Conservation (phyloP, 129 eudicot species). For the Helichrysum umbraculigerum region DNA sequence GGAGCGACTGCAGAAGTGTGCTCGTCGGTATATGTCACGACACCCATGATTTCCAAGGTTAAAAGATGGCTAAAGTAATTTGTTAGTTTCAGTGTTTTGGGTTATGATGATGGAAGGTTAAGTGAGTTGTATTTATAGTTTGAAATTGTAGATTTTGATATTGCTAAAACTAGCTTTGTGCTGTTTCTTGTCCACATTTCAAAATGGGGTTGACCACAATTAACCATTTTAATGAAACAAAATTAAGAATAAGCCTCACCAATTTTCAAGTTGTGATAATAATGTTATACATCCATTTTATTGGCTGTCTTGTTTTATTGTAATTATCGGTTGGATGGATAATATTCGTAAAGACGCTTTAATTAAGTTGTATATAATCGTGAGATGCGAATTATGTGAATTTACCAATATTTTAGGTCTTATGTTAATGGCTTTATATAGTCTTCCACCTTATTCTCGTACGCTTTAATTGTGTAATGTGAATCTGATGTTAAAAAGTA, state of each 20-base stretch:
- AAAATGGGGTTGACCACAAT: background rate
- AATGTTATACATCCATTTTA: background rate
- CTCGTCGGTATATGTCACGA: slow-evolving; percentile 44
- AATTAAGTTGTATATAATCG: too few species aligned
- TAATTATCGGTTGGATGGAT: too few species aligned
- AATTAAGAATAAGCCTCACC: slow-evolving; percentile 11
- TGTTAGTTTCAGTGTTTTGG: slow-evolving; percentile 7
- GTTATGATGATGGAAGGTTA: slow-evolving; percentile 1
- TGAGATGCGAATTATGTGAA: too few species aligned
- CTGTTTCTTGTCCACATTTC: slow-evolving; percentile 18
- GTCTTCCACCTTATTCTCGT: too few species aligned
- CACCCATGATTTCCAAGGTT: slow-evolving; percentile 34
- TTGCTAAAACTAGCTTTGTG: slow-evolving; percentile 1
- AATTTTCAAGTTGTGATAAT: background rate
- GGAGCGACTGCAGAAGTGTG: slow-evolving; percentile 37
- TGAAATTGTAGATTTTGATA: background rate
- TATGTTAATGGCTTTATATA: too few species aligned
- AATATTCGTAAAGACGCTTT: too few species aligned
- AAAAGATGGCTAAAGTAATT: background rate
- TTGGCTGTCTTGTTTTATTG: slow-evolving; percentile 17
- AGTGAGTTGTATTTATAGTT: slow-evolving; percentile 13
- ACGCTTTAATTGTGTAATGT: too few species aligned
- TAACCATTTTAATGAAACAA: slow-evolving; percentile 12
- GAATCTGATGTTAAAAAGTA: too few species aligned
- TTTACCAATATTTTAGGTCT: too few species aligned